Base-by-base conservation (phyloP, 306 rosid genomes). In the Cucumis sativus region DNA sequence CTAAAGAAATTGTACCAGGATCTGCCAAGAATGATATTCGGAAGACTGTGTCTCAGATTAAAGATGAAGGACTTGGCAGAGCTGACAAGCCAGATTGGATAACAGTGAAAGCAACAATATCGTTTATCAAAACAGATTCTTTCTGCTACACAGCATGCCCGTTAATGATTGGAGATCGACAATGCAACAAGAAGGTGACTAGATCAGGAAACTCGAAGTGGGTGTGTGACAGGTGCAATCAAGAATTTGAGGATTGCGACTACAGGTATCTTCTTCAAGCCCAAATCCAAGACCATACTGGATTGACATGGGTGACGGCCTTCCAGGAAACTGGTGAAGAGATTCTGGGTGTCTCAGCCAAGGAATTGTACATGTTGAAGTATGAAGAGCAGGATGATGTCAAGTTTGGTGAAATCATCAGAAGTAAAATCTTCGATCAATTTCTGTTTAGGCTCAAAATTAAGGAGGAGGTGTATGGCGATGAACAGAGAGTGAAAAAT, bases 91-190 rank as follows among this genome's bases (percentile, higher is more conserved):
- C 99, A 63, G 99, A 95, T 83, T 95, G 97, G 97, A 77, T 92
- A 79, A 89, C 97, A 3, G 83, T 92, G 81, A 92, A 89, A 84
- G 97, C 93, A 51, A 78, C 92, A 78, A 83, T 95, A 83, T 86
- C 97, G 17, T 95, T 89, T 87, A 89, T 95, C 72, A 95, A 90
- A 91, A 87, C 97, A 0, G 97, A 92, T 83, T 58, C 86, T 41
- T 95, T 95, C 84, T 92, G 97, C 83, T 95, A 95, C 89, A 92
- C 92, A 28, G 99, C 97, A 51, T 95, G 99, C 85, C 97, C 97
- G 0, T 82, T 92, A 86, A 90, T 86, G 97, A 90, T 88, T 54
- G 99, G 97, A 82, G 99, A 95, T 83, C 88, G 97, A 75, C 97
- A 89, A 69, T 95, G 99, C 85, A 90, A 73, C 79, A 95, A 92